These are phyloP conservation scores for Scedosporium apiospermum DNA, from an alignment of 2,329 filamentous ascomycete species.

Conservation along the genomic window DNA sequence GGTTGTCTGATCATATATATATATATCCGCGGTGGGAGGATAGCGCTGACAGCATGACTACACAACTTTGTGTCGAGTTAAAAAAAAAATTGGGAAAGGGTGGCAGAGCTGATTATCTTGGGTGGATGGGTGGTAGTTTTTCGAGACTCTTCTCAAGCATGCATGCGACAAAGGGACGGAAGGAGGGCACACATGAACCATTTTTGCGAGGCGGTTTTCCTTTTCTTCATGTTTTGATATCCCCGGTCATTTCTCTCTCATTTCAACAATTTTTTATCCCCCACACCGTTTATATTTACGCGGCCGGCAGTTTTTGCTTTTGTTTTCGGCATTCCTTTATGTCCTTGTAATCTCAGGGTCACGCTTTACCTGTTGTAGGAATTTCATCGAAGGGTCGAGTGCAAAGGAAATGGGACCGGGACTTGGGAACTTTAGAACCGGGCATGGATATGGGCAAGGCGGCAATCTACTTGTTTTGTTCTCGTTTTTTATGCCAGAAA, in stretches of 20 bases:
- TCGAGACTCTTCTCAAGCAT: neutral
- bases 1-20: no score
- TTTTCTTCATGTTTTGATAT: neutral
- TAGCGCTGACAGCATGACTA: no score
- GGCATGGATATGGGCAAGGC: neutral
- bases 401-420: neutral
- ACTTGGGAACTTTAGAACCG: neutral
- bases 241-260: neutral
- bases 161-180: neutral
- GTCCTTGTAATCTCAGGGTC: neutral
- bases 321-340: neutral
- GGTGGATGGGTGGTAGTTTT: no score
- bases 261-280: neutral
- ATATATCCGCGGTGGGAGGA: no score
- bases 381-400: neutral
- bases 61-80: no score
- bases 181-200: neutral
- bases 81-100: no score
- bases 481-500: neutral
- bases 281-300: neutral
- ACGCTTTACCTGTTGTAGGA: neutral
- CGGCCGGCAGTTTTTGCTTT: neutral
- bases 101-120: no score
- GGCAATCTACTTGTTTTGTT: neutral
- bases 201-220: neutral